Base-by-base conservation (phyloP, 1,284 basidiomycete genomes). In the Papiliotrema fonsecae region DNA sequence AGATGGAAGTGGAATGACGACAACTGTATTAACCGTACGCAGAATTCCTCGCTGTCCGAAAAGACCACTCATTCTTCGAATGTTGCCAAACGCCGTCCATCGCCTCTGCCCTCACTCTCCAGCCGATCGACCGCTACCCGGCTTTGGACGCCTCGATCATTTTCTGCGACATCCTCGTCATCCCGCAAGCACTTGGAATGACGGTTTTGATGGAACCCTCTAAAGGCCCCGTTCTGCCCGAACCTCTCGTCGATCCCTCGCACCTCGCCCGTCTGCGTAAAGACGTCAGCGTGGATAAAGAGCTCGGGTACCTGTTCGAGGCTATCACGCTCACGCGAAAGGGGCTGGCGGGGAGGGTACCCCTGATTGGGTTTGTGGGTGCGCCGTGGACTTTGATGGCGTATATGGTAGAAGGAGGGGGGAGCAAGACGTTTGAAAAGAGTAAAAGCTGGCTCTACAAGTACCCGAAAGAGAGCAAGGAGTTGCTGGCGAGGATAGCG, bases 301-400 rank as follows among this genome's bases (percentile, higher is more conserved):
- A 90, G 68, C 78, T 97, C 36, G 83, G 83, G 55, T 97, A 97
- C 69, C 87, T 97, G 28, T 96, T 88, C 69, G 82, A 88, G 40
- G 92, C 93, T 31, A 83, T 97, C 72, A 88, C 85, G 6, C 67
- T 82, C 62, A 92, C 91, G 5, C 79, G 91, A 53, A 79, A 81
- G 50, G 84, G 79, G 32, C 78, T 97, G 45, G 78, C 81, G 1
- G 91, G 92, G 24, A 81, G 87, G 64, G 91, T 96, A 9, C 92
- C 92, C 16, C 77, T 97, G 53, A 93, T 97, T 61, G 92, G 92
- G 4, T 97, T 97, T 75, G 88, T 84, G 64, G 92, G 93, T 42
- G 90, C 90, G 1, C 93, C 92, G 1, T 97, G 93, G 93, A 97
- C 93, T 18, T 79, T 97, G 47, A 92, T 97, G 77, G 83, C 85